Base-by-base conservation (phyloP, 768 basidiomycete species). In the Amanita inopinata region DNA sequence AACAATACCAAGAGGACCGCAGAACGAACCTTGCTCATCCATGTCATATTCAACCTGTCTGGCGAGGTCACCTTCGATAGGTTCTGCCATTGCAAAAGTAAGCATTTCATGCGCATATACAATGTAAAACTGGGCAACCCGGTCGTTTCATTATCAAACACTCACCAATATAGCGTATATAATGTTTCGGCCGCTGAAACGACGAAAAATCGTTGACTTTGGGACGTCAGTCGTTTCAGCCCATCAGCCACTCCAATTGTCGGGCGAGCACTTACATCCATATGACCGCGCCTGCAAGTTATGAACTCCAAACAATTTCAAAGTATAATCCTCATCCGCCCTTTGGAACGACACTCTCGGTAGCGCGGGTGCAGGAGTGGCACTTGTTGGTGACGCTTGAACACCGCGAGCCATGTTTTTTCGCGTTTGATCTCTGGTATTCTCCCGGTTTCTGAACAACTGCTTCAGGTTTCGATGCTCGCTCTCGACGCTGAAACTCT, bases 1-100 rank as follows among this genome's bases (percentile, higher is more conserved):
- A 14, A 25, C 17, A 38, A 18, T n/a, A n/a, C n/a, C 28, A 14
- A 14, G 14, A 35, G 15, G 9, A 35, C 20, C 4, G 24, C 11
- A 20, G 23, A 6, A 53, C 67, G 14, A 27, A 84, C 91, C 93
- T 77, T 97, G 93, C 57, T 97, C 96, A 56, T 98, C 96, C 92
- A 99, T 98, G 57, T 98, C 96, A 67, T 99, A 99, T 60, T 98
- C 96, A 17, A 99, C 94, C 51, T 94, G 91, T 28, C 78, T 76
- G 5, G 84, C 83, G 12, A 98, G 75, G 50, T 99, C 96, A 35
- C 77, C 79, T 57, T 99, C 94, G 50, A 96, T 67, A 0, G 94
- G 94, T 54, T 96, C 92, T 89, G 55, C 17, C 7, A 22, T 11
- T 20, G 34, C 10, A 19, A 35, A 35, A 44, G 28, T 33, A n/a